phyloP scores from a whole-genome alignment of 805 yeast species.

The Kodamaea nitidulidarum region DNA sequence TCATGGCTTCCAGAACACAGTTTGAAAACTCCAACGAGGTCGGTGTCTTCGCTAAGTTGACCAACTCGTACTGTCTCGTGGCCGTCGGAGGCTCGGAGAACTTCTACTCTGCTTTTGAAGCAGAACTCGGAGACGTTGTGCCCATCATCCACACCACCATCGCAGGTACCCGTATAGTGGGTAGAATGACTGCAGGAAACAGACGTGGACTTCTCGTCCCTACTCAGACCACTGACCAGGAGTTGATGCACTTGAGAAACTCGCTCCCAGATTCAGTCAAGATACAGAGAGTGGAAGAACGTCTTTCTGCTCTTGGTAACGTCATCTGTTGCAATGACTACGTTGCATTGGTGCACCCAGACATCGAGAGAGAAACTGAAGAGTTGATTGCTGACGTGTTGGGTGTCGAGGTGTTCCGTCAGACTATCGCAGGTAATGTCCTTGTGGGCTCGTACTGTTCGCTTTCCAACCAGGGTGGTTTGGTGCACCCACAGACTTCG shows the following conservation, averaged over 20 bases:
- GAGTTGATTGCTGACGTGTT: conserved; percentile 96
- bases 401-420: conserved; percentile 98
- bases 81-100: conserved; percentile 93
- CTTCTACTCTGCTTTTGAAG: conserved; percentile 91
- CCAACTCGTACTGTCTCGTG: conserved; percentile 93
- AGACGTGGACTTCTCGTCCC: conserved; percentile 97
- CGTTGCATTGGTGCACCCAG: conserved; percentile 98
- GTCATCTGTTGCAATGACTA: conserved; percentile 98
- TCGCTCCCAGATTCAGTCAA: conserved; percentile 92
- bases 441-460: conserved; percentile 96
- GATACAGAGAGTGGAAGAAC: conserved; percentile 96
- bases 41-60: conserved; percentile 91
- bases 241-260: conserved; percentile 94
- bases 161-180: conserved; percentile 96
- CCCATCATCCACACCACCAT: conserved; percentile 97
- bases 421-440: conserved; percentile 97
- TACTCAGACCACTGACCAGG: conserved; percentile 97
- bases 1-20: conserved; percentile 47
- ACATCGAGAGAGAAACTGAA: conserved; percentile 98
- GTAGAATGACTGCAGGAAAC: conserved; percentile 98
- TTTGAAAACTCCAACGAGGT: conserved; percentile 54
- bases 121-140: conserved; percentile 92
- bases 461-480: conserved; percentile 94
- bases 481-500: conserved; percentile 96
- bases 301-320: conserved; percentile 94